Base-by-base conservation (phyloP, 768 basidiomycete species). In the Chalciporus piperatus region DNA sequence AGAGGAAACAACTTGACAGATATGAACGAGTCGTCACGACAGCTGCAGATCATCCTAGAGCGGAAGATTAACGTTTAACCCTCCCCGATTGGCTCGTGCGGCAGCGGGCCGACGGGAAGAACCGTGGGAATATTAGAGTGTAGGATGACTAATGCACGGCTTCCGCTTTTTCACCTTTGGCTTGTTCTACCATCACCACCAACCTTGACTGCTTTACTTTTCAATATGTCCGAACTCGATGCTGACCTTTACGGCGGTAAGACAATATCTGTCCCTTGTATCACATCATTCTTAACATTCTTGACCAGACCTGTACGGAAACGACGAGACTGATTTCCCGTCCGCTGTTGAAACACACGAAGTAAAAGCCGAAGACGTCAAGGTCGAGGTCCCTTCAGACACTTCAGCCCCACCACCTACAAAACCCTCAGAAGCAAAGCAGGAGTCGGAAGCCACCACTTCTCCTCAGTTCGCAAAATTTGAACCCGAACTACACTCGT, bases 191-290 rank as follows among this genome's bases (percentile, higher is more conserved):
- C 66, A 69, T 67, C 53, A 70, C 67, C 66, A 73, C 66, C 56
- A 68, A 58, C 39, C 52, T 49, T 53, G 48, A 49, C 50, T 14
- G 23, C n/a, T 37, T 25, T 19, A 47, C 51, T 42, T 30, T 39
- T 48, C 46, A 45, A 37, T 49, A 87, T 87, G 87, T 83, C 85
- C 56, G 88, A 89, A 74, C 85, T 89, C 69, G 89, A 92, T 69
- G 88, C 88, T 72, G 92, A 93, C 69, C 79, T 93, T 47, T 94
- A 94, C 63, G 89, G 90, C 63, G 92, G 92, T 89, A 66, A 50
- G 83, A 20, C 1, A 44, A 13, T 19, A 12, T 5, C 23, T 32
- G 27, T 9, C 19, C 45, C 47, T 19, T 50, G 35, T 27, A 25
- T 35, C 28, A 4, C 6, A 32, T 13, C 13, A 12, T 8, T 3